These are phyloP conservation scores for Botrytis hyacinthi DNA, from an alignment of 2,329 filamentous ascomycete species.

Conservation along the genomic window DNA sequence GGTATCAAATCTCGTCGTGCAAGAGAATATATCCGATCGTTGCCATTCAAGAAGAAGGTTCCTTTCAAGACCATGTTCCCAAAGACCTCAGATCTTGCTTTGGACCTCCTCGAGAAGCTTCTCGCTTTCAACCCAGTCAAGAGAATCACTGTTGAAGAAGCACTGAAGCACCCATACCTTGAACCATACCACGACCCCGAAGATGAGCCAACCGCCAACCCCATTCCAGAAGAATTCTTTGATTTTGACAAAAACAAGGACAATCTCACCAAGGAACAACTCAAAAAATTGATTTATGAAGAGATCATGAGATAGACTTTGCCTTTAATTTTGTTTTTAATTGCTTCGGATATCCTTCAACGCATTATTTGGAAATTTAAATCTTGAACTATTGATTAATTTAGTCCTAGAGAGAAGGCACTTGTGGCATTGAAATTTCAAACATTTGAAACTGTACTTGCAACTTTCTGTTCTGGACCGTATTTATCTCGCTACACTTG, in stretches of 20 bases:
- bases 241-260: conserved; percentile 99
- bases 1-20: conserved; percentile 98
- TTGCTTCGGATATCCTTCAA: conserved; percentile 13
- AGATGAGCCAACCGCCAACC: conserved; percentile 93
- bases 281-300: conserved; percentile 96
- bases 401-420: conserved; percentile 5
- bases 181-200: conserved; percentile 99
- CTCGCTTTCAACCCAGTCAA: conserved; percentile 98
- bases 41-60: conserved; percentile 99
- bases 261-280: conserved; percentile 93
- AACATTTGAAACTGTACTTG: conserved; percentile 14
- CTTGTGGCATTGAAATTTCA: not conserved
- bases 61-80: conserved; percentile 96
- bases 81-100: conserved; percentile 94
- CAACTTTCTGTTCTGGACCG: conserved; percentile 9
- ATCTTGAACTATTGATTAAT: conserved; percentile 14
- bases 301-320: conserved; percentile 66
- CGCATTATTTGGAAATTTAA: conserved; percentile 1
- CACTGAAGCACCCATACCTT: conserved; percentile 94
- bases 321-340: not conserved
- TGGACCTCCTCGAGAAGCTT: conserved; percentile 92
- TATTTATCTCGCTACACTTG: not conserved
- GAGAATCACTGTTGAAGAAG: conserved; percentile 96
- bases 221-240: conserved; percentile 98
- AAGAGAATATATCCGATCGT: conserved; percentile 94